These are phyloP conservation scores for Rubroshorea leprosula DNA, from an alignment of 345 rosid genomes.

Conservation along the genomic window DNA sequence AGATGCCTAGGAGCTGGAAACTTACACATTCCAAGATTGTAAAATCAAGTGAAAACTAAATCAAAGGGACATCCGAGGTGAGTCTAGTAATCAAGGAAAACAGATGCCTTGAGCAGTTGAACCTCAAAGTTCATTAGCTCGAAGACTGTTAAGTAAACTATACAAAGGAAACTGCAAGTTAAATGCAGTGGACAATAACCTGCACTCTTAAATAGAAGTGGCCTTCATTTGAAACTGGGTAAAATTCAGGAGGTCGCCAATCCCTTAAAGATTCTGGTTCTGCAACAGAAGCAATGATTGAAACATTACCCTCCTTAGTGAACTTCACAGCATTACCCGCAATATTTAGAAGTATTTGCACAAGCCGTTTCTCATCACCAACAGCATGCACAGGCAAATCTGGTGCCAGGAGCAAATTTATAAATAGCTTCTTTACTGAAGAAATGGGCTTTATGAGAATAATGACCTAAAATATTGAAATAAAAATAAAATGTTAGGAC, in stretches of 20 bases:
- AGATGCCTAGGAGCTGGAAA: too few relatives aligned
- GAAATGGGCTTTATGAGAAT: slow-evolving; percentile 76
- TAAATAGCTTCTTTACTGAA: slow-evolving; percentile 62
- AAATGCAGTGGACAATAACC: too few relatives aligned
- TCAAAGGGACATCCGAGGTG: too few relatives aligned
- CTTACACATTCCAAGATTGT: too few relatives aligned
- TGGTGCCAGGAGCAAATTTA: slow-evolving; percentile 54
- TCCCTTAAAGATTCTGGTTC: slow-evolving; percentile 71
- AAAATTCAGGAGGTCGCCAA: slow-evolving; percentile 59
- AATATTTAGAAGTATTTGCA: slow-evolving; percentile 74
- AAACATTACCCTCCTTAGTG: slow-evolving; percentile 78
- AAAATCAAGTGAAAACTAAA: too few relatives aligned
- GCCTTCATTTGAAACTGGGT: slow-evolving; percentile 49
- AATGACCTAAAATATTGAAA: slow-evolving; percentile 44
- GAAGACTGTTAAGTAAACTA: neutral
- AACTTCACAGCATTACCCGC: slow-evolving; percentile 92
- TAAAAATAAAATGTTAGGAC: slow-evolving; percentile 6
- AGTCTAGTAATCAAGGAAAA: too few relatives aligned
- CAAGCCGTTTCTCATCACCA: slow-evolving; percentile 86
- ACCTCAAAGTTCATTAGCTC: neutral
- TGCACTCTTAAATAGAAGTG: slow-evolving; percentile 77
- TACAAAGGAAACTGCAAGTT: too few relatives aligned
- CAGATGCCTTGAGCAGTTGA: too few relatives aligned
- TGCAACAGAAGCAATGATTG: slow-evolving; percentile 65
- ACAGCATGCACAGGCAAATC: slow-evolving; percentile 71